Evolutionary conservation across 345 rosid genomes (phyloP), one percentile per base, ranked within the genome.

Genomic region (Eucalyptus sp.): DNA sequence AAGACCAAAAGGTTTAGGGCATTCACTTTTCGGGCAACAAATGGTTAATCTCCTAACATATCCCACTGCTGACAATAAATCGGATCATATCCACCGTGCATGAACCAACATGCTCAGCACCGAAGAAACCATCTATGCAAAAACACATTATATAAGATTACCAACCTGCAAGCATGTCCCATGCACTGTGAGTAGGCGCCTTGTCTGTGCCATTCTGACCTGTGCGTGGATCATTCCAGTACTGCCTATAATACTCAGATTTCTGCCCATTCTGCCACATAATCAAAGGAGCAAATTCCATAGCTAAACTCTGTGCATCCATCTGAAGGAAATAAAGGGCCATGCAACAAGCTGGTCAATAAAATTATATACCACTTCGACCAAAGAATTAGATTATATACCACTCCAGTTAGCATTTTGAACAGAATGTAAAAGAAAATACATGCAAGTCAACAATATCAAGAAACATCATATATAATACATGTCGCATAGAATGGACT

Each of bases 141-240:
- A 10, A 62, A 62, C 85, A 27, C 6, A 27, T 66, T 10, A 31
- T 50, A 50, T 31, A n/a, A 17, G 37, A 43, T 76, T 44, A 51
- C 93, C 89, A 89, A 96, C 99, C 99, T 89, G 95, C 93, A 90
- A 97, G 98, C 94, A 97, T 90, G 93, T 97, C 98, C 97, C 97
- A 95, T 60, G 95, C 89, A 91, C 93, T 93, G 90, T 93, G 91
- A 91, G 93, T 88, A 90, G 94, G 91, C 88, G 90, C 62, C 33
- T 90, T 86, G 89, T 95, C 95, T 87, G 81, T 91, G 90, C 92
- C 93, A 54, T 91, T 94, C 91, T 94, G 92, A 94, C 91, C 92
- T 93, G 90, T 93, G 10, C 92, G 89, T 31, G 93, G 91, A 41
- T 92, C 92, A 91, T 91, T 95, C 99, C 99, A 96, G 64, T 95